phyloP scores from a whole-genome alignment of 1,284 basidiomycete species.

The Leccinum pachyderme region DNA sequence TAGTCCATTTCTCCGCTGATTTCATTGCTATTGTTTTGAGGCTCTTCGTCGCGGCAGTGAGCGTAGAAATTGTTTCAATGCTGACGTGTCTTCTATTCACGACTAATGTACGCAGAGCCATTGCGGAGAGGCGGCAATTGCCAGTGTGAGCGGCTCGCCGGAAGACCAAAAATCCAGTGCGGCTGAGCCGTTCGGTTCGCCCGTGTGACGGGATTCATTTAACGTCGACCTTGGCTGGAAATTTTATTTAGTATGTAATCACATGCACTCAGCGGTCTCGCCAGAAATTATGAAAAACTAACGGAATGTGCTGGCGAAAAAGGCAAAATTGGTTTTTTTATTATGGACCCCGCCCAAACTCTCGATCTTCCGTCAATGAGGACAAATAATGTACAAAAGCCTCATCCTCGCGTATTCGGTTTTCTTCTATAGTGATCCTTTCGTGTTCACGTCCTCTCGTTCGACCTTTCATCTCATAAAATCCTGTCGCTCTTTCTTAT shows the following conservation, averaged over 20 bases:
- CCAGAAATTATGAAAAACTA: conserved; percentile 11
- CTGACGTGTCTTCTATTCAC: not conserved
- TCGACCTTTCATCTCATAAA: conserved; percentile 10
- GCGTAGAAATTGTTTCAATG: not conserved
- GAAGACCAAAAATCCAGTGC: not conserved
- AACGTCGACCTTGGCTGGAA: not conserved
- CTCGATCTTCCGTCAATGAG: conserved; percentile 30
- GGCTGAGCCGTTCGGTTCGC: not conserved
- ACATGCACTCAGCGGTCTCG: not conserved
- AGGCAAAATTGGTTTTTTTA: conserved; percentile 9
- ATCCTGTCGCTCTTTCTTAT: not conserved
- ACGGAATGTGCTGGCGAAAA: conserved; percentile 19
- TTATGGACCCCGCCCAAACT: conserved; percentile 10
- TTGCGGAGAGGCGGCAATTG: no score
- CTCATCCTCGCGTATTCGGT: not conserved
- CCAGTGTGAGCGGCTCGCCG: no score
- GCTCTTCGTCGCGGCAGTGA: not conserved
- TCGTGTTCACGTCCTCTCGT: conserved; percentile 31
- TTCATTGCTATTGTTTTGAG: conserved; percentile 1
- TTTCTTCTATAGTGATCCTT: conserved; percentile 20
- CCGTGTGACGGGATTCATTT: conserved; percentile 1
- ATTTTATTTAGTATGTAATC: not conserved
- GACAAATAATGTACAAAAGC: conserved; percentile 35
- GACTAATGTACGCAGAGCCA: not conserved
- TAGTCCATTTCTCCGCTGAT: conserved; percentile 4